phyloP scores from a whole-genome alignment of 306 rosid genomes.

The Medicago truncatula region DNA sequence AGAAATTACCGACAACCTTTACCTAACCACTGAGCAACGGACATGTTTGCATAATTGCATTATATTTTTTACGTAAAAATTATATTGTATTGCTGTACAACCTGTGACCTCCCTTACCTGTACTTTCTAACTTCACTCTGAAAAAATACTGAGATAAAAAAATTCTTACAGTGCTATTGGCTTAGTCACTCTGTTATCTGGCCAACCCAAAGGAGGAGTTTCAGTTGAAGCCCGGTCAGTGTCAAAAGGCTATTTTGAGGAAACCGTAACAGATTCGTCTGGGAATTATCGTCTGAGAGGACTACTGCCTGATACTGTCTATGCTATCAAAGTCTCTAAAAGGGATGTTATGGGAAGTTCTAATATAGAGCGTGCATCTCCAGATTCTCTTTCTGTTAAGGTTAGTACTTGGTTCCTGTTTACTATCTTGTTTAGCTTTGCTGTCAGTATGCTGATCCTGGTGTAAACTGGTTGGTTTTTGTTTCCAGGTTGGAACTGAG shows the following conservation, averaged over 20 bases:
- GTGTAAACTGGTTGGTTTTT: constrained; percentile 33
- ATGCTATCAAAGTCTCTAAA: constrained; percentile 72
- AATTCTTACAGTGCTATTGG: constrained; percentile 81
- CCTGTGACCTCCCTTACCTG: constrained; percentile 1
- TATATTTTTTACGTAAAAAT: constrained; percentile 10
- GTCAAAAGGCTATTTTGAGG: constrained; percentile 91
- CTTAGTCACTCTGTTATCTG: constrained; percentile 73
- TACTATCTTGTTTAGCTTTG: constrained; percentile 37
- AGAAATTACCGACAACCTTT: neutral
- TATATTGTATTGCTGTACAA: constrained; percentile 19
- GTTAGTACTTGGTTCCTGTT: constrained; percentile 49
- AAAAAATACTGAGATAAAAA: constrained; percentile 48
- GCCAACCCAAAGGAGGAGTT: constrained; percentile 95
- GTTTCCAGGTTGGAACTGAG: constrained; percentile 76
- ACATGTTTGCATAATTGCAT: no score
- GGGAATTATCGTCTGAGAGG: constrained; percentile 95
- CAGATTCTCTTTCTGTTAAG: constrained; percentile 68
- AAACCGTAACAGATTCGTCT: constrained; percentile 85
- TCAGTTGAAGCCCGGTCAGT: constrained; percentile 92
- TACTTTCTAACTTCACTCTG: constrained; percentile 35
- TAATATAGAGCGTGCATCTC: constrained; percentile 91
- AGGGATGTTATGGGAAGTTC: constrained; percentile 63
- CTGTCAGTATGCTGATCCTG: constrained; percentile 36
- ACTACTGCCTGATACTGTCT: constrained; percentile 84
- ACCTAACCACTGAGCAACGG: neutral